Evolutionary conservation across 129 eudicot genomes (phyloP), one percentile per base, ranked within the genome.

Genomic region (Lonicera japonica): DNA sequence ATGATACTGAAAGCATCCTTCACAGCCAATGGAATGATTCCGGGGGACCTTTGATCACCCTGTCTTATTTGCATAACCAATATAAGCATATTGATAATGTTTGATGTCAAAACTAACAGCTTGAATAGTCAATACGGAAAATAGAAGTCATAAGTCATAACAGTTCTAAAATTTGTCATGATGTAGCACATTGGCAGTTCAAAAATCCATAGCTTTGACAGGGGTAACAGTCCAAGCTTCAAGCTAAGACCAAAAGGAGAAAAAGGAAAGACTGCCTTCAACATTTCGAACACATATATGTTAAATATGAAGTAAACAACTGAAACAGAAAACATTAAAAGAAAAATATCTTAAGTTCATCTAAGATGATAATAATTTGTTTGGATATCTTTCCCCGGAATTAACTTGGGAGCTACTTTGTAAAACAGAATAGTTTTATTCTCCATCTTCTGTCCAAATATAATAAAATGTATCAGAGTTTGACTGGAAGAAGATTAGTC

Each of bases 11-110:
- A 92, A 70, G 96, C 90, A 80, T 92, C 99, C 79, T 92, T 92
- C 55, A 92, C 95, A 23, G 99, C 96, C 85, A 92, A 76, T 19
- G 99, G 99, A 41, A 92, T 92, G 51, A 92, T 85, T 59, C 99
- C 99, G 4, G 99, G 99, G 38, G 96, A 92, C 78, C 99, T 82
- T 72, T 92, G 99, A 85, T 92, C 95, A 22, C 99, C 99, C 99
- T 92, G 86, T 43, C 21, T 47, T 65, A 70, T 55, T 45, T 51
- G 48, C 29, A 57, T 54, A 54, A 63, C 56, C 41, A 65, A 59
- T 58, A 64, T 54, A 68, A 68, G 69, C 76, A 68, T 23, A 69
- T 18, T 46, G 16, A 61, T n/a, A 67, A 62, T 60, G 21, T 18
- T 18, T 51, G n/a, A n/a, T 19, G 55, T 70, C 48, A 39, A 63